Percentiles rank a stretch among this genome's conserved stretches.
These are phyloP conservation scores for Gautieria morchelliformis DNA, from an alignment of 768 basidiomycete genomes.

Conservation along the genomic window DNA sequence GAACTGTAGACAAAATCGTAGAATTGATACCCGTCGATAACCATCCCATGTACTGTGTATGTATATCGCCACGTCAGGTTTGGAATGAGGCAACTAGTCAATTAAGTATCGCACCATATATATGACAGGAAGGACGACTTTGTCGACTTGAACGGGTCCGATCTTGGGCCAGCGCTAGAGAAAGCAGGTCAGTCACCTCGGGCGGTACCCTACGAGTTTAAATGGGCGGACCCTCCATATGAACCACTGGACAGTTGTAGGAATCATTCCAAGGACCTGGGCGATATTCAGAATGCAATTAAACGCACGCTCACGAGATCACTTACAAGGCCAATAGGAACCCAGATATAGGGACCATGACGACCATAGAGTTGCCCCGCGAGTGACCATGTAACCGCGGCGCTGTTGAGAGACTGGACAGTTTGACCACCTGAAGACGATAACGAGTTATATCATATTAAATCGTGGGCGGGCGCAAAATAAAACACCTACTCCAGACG, in stretches of 20 bases:
- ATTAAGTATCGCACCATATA: constrained; percentile 28
- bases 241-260: constrained; percentile 45
- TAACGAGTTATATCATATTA: background rate
- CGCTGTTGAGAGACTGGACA: constrained; percentile 43
- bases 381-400: constrained; percentile 56
- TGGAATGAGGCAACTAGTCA: constrained; percentile 23
- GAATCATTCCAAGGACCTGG: constrained; percentile 39
- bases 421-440: constrained; percentile 32
- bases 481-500: constrained; percentile 31
- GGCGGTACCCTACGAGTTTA: too few species aligned
- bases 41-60: constrained; percentile 8
- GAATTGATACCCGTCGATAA: constrained; percentile 47
- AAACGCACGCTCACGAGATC: background rate
- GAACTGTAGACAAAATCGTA: constrained; percentile 33
- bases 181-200: background rate
- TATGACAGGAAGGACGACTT: constrained; percentile 46
- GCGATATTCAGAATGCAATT: background rate
- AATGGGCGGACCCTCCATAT: constrained; percentile 34
- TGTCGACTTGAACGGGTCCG: constrained; percentile 39
- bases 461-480: background rate
- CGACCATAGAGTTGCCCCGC: constrained; percentile 48
- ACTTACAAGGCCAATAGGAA: constrained; percentile 36
- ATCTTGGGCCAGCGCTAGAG: constrained; percentile 45
- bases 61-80: background rate
- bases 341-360: constrained; percentile 44